Evolutionary conservation across 208 protist species (phyloP), one percentile per base, ranked within the genome.

Genomic region (Crithidia sp.): DNA sequence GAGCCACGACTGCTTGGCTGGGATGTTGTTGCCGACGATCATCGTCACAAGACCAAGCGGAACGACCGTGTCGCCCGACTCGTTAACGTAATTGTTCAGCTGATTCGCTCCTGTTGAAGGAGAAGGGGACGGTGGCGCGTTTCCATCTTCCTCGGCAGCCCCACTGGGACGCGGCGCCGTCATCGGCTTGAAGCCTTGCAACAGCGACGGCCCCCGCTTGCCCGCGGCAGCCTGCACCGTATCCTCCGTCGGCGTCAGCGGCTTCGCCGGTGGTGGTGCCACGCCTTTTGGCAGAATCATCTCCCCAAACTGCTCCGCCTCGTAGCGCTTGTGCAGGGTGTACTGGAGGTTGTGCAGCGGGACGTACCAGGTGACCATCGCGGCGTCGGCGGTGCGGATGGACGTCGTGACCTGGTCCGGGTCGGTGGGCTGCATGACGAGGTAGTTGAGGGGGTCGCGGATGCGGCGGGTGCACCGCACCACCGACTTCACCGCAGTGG

Each of bases 11-110:
- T 90, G 85, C 58, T 76, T 81, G 36, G 61, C 60, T 1, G 91
- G 88, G 50, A 86, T 86, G 72, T 94, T 93, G 49, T 84, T 79
- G 8, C 91, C 88, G 4, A 86, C 81, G 58, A 93, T 84, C 55
- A 95, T 81, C 60, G 91, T 95, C 36, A 94, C 87, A 54, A 95
- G 77, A 3, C 88, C 91, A n/a, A 95, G 80, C 41, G 85, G 88
- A 7, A 87, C 85, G 10, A 77, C 54, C 10, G 77, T 83, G 37
- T 85, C 77, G n/a, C 82, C 85, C 2, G 56, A 61, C 28, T 64
- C 74, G 52, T 83, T 82, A n/a, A 76, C 55, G 71, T 76, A 78
- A 68, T 85, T 84, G 62, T 85, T 85, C 5, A 85, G 76, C 47
- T 81, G 64, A 60, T 84, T 89, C 16, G 73, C 73, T 2, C 65